Evolutionary conservation across 2,329 filamentous ascomycete genomes (phyloP), one percentile per base, ranked within the genome.

Genomic region (Xylariaceae sp.): DNA sequence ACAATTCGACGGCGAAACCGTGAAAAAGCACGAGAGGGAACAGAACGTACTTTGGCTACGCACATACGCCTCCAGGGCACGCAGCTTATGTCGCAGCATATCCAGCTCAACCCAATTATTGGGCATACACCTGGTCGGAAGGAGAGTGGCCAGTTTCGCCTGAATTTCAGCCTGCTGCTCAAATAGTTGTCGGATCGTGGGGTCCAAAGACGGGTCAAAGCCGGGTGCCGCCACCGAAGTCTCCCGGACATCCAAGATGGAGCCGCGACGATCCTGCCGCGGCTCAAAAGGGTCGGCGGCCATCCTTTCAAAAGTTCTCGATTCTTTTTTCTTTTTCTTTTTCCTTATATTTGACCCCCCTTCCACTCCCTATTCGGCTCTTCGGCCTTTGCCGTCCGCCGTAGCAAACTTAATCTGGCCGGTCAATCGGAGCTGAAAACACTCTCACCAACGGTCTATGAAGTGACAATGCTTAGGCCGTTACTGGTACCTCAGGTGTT

Each of bases 51-150:
- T 74, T 63, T 79, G 73, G 55, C 72, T 73, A 58, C 76, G 71
- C 49, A 74, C 73, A 65, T 77, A 77, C 51, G 70, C 67, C 61
- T 77, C 74, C 53, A 83, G 70, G 41, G 75, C 72, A 54, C 72
- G 74, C 51, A 77, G 69, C 67, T 83, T 83, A 67, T 80, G 74
- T 55, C 76, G 78, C 62, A 84, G 70, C 76, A 81, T 80, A 48
- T 74, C 72, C 26, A 80, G 69, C 70, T 83, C 80, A 46, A 73
- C 58, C 56, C 72, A 73, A 60, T 74, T 68, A 64, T 80, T 75
- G 49, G 74, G 71, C 45, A 72, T 72, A 68, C 77, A 74, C 59
- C 74, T 76, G 60, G 71, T 70, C 51, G 76, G 74, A 15, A 80
- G 70, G 45, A 80, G 67, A 55, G 71, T 71, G 53, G 75, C 72